A percentile compares a stretch with the other conserved stretches of the same genome.
Conservation (phyloP, 2,329 filamentous ascomycete genomes). For the Grosmannia clavigera region DNA sequence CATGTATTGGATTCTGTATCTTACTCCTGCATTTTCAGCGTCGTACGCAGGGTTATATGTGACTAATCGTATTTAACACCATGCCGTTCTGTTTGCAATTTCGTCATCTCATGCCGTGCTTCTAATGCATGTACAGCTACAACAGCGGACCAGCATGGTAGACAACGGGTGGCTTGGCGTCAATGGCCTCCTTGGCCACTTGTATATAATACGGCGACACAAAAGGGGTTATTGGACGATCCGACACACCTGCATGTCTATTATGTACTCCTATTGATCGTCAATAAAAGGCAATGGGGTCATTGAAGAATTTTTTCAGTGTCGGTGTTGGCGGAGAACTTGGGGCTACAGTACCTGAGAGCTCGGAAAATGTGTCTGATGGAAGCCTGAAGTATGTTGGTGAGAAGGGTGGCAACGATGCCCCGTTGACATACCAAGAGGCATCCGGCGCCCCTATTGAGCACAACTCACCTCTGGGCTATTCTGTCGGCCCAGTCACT, state of each 20-base stretch:
- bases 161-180: too few relatives aligned
- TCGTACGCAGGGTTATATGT: too few relatives aligned
- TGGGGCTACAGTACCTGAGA: background rate
- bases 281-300: background rate
- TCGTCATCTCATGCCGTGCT: background rate
- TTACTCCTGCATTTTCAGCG: too few relatives aligned
- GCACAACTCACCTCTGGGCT: conserved; percentile 44
- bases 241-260: background rate
- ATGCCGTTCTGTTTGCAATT: background rate
- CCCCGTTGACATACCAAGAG: conserved; percentile 30
- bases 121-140: background rate
- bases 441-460: conserved; percentile 50
- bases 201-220: background rate
- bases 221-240: background rate
- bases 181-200: too few relatives aligned
- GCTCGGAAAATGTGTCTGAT: background rate
- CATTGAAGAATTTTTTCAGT: background rate
- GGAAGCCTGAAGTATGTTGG: conserved; percentile 5
- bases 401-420: conserved; percentile 14
- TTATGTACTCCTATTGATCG: background rate
- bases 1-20: background rate
- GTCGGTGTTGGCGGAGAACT: background rate
- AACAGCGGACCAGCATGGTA: too few relatives aligned
- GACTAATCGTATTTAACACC: too few relatives aligned
- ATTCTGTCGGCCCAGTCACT: conserved; percentile 41